phyloP scores from a whole-genome alignment of 208 protist genomes.

The Plasmodiophora brassicae region DNA sequence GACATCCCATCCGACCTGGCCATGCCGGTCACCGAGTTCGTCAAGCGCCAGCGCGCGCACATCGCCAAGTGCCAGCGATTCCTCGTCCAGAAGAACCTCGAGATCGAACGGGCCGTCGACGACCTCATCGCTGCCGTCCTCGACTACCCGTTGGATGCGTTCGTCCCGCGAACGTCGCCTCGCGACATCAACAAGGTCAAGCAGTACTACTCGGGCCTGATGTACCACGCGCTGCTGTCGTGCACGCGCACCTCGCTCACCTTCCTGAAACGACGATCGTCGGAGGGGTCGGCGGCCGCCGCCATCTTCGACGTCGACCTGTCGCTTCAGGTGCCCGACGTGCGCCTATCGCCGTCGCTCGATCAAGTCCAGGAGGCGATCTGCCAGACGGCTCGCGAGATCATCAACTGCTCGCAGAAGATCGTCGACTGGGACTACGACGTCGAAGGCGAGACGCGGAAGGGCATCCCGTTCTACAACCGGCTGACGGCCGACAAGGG shows the following conservation, averaged over 20 bases:
- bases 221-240: slow-evolving; percentile 47
- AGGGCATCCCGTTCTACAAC: slow-evolving; percentile 72
- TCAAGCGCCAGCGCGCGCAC: slow-evolving; percentile 55
- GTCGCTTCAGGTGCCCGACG: slow-evolving; percentile 80
- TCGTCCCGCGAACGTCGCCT: slow-evolving; percentile 16
- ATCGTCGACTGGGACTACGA: slow-evolving; percentile 69
- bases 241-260: slow-evolving; percentile 30
- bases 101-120: slow-evolving; percentile 62
- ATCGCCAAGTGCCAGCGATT: slow-evolving; percentile 78
- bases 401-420: slow-evolving; percentile 81
- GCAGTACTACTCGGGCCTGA: slow-evolving; percentile 44
- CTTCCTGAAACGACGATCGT: slow-evolving; percentile 80
- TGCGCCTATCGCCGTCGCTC: slow-evolving; percentile 82
- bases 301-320: slow-evolving; percentile 89
- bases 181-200: slow-evolving; percentile 42
- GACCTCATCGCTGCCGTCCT: slow-evolving; percentile 15
- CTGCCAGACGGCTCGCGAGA: slow-evolving; percentile 77
- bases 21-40: slow-evolving; percentile 76
- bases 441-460: background rate
- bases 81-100: slow-evolving; percentile 83
- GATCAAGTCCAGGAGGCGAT: slow-evolving; percentile 87
- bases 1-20: slow-evolving; percentile 65
- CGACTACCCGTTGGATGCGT: background rate
- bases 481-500: slow-evolving; percentile 84
- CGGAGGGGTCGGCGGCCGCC: slow-evolving; percentile 68